These are phyloP conservation scores for Tolypocladium sp. DNA, from an alignment of 2,329 filamentous ascomycete species.

Conservation along the genomic window DNA sequence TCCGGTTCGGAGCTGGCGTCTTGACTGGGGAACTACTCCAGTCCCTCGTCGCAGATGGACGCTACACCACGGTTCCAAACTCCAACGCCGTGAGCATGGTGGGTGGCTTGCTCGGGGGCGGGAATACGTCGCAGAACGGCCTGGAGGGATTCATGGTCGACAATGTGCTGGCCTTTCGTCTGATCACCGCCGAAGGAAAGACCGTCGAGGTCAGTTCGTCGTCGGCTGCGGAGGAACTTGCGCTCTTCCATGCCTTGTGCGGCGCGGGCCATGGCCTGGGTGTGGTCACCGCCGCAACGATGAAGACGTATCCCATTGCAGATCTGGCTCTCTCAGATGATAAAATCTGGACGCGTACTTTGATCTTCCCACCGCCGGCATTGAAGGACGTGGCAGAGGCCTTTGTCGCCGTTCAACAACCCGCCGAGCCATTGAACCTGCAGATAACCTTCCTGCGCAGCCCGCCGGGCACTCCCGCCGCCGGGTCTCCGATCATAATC, in stretches of 20 bases:
- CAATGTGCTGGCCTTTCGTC: slow-evolving; percentile 14
- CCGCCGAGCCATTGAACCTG: slow-evolving; percentile 7
- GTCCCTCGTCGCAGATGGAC: slow-evolving; percentile 12
- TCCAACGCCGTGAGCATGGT: slow-evolving; percentile 17
- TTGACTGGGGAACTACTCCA: slow-evolving; percentile 16
- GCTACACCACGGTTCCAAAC: slow-evolving; percentile 20
- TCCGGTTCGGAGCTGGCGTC: slow-evolving; percentile 19
- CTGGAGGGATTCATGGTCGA: slow-evolving; percentile 24
- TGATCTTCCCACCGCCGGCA: slow-evolving; percentile 16
- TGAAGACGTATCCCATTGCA: slow-evolving; percentile 13
- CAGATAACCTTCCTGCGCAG: slow-evolving; percentile 16
- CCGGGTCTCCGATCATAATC: slow-evolving; percentile 18
- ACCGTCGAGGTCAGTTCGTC: slow-evolving; percentile 7
- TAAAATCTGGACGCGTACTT: slow-evolving; percentile 20
- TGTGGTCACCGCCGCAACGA: slow-evolving; percentile 18
- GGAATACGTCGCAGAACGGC: slow-evolving; percentile 15
- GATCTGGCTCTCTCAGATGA: slow-evolving; percentile 15
- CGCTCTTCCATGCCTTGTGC: slow-evolving; percentile 19
- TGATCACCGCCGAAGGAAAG: slow-evolving; percentile 14
- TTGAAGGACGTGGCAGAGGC: slow-evolving; percentile 11
- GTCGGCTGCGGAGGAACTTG: slow-evolving; percentile 12
- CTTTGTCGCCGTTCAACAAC: slow-evolving; percentile 11
- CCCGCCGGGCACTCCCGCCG: slow-evolving; percentile 17
- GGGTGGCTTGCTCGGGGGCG: slow-evolving; percentile 16
- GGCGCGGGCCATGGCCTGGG: slow-evolving; percentile 25